Evolutionary conservation across 345 rosid species (phyloP), one percentile per base, ranked within the genome.

Genomic region (Noccaea bulbosa): DNA sequence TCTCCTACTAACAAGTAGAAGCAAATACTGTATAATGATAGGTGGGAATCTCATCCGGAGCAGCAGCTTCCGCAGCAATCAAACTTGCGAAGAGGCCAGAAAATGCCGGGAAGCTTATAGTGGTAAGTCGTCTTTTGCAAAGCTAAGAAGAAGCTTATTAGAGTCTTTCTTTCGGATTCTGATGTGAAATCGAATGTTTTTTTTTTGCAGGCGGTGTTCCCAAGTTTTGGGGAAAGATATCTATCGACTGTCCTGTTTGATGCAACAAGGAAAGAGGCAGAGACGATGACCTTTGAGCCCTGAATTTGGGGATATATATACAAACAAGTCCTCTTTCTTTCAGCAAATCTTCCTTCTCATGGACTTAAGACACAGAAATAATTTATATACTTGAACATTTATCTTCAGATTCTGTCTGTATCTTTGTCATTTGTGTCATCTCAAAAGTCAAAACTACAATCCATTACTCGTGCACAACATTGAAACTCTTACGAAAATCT

Each of bases 21-120:
- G 12, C 14, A 62, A 20, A 45, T 46, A n/a, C n/a, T n/a, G n/a
- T n/a, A 9, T 7, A 45, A 11, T 9, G 70, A 47, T 77, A 93
- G 97, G 97, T 87, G 17, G 98, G 98, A 34, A 88, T 93, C 72
- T 93, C 97, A 65, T 93, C 98, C 0, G 98, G 98, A 35, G 97
- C 91, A 2, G 96, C 91, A 4, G 81, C 98, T 0, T 85, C 88
- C 0, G 96, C 97, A 15, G 97, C 94, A 60, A 84, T 93, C 34
- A 83, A 80, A 71, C 79, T 86, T 60, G 97, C 97, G 14, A 91
- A 87, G 86, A 81, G 83, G 71, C 92, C 89, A 20, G 96, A 91
- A 82, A 84, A 85, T 62, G 89, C 87, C 1, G 96, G 98, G 50
- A 93, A 91, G 79, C 87, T 93, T 49, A 82, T 93, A 32, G 92